phyloP scores from a whole-genome alignment of 805 yeast species.

The Kuraishia borneana region DNA sequence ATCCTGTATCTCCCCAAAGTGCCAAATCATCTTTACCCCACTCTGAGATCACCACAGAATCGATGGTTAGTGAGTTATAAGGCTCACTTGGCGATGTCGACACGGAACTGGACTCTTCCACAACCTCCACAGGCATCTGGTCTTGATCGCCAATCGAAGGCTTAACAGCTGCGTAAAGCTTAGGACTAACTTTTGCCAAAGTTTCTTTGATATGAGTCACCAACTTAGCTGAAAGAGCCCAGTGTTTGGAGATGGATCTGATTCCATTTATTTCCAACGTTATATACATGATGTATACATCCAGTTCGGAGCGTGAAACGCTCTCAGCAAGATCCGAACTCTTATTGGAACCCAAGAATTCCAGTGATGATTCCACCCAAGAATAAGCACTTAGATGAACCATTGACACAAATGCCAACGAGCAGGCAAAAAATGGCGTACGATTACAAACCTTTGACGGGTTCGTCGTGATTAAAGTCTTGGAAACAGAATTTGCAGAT shows the following conservation, averaged over 20 bases:
- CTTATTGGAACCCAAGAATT: conserved; percentile 6
- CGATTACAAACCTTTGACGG: conserved; percentile 29
- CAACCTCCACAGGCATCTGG: background rate
- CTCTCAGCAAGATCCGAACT: conserved; percentile 11
- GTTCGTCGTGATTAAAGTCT: conserved; percentile 33
- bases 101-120: background rate
- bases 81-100: background rate
- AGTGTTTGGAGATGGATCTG: conserved; percentile 36
- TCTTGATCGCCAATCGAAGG: conserved; percentile 14
- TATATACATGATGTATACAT: conserved; percentile 34
- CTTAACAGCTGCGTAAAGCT: conserved; percentile 24
- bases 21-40: background rate
- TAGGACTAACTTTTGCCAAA: conserved; percentile 28
- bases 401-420: conserved; percentile 38
- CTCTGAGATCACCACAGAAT: background rate
- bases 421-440: conserved; percentile 42
- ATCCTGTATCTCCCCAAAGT: conserved; percentile 34
- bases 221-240: conserved; percentile 36
- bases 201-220: conserved; percentile 36
- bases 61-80: background rate
- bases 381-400: conserved; percentile 42
- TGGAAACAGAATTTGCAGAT: conserved; percentile 38
- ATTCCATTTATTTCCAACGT: conserved; percentile 37
- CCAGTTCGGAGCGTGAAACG: conserved; percentile 24
- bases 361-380: conserved; percentile 33